Conservation (phyloP, 345 rosid species). For the Diplotaxis tenuifolia region DNA sequence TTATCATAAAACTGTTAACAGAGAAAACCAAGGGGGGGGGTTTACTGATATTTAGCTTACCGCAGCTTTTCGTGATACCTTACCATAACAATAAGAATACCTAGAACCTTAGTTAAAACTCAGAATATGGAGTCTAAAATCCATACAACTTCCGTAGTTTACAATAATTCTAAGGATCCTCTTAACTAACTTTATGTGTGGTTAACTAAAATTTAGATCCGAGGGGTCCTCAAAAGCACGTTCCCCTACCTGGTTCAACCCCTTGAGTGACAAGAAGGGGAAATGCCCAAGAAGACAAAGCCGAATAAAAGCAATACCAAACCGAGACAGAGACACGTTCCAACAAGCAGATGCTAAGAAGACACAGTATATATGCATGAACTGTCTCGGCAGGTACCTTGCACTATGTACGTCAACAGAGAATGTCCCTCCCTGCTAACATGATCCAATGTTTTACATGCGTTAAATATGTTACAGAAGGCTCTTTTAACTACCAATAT, state of each 20-base stretch:
- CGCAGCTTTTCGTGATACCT: conserved; percentile 16
- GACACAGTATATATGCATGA: conserved; percentile 39
- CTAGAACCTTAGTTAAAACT: neutral
- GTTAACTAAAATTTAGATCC: conserved; percentile 30
- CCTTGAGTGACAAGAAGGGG: conserved; percentile 41
- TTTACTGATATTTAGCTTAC: conserved; percentile 21
- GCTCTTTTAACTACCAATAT: conserved; percentile 34
- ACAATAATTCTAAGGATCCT: conserved; percentile 11
- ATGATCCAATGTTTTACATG: conserved; percentile 43
- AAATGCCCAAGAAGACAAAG: conserved; percentile 36
- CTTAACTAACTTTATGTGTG: conserved; percentile 7
- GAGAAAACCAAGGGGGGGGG: neutral
- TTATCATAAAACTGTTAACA: neutral
- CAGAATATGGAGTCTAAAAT: conserved; percentile 12
- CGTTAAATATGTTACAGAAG: conserved; percentile 37
- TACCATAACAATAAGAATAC: conserved; percentile 15
- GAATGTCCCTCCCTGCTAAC: conserved; percentile 60
- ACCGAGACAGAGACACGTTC: conserved; percentile 52
- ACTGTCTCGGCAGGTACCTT: conserved; percentile 59
- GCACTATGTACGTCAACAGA: conserved; percentile 45
- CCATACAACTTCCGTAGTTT: conserved; percentile 5
- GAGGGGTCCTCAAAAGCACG: conserved; percentile 29
- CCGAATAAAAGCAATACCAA: conserved; percentile 42
- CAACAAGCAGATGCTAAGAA: conserved; percentile 40
- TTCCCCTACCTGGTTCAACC: conserved; percentile 46